Evolutionary conservation across 331 rosid species (phyloP).

Genomic region (Malus hybrid): DNA sequence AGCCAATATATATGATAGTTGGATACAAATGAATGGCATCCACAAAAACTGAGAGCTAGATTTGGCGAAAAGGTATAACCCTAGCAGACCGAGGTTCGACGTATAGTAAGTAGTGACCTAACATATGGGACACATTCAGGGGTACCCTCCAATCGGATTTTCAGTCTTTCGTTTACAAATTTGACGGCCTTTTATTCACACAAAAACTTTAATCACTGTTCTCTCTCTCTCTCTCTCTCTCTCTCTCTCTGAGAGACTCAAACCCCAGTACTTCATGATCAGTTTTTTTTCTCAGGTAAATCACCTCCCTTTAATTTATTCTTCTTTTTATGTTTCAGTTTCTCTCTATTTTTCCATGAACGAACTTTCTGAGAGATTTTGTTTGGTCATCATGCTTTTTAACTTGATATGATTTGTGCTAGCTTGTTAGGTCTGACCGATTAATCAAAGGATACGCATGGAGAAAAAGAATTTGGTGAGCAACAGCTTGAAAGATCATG

Average conservation of each 20-base stretch:
- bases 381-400: slow-evolving; percentile 4
- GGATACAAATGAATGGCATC: slow-evolving; percentile 5
- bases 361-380: not conserved
- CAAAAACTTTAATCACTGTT: not conserved
- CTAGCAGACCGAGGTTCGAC: slow-evolving; percentile 46
- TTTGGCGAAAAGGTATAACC: slow-evolving; percentile 52
- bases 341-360: slow-evolving; percentile 11
- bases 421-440: slow-evolving; percentile 6
- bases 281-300: slow-evolving; percentile 27
- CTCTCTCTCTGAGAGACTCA: not conserved
- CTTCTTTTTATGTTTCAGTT: not conserved
- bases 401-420: slow-evolving; percentile 13
- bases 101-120: slow-evolving; percentile 51
- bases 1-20: not conserved
- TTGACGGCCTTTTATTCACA: slow-evolving; percentile 10
- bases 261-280: slow-evolving; percentile 17
- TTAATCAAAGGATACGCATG: slow-evolving; percentile 11
- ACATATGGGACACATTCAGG: slow-evolving; percentile 25
- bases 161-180: slow-evolving; percentile 25
- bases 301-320: not conserved
- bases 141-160: slow-evolving; percentile 42
- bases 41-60: slow-evolving; percentile 52
- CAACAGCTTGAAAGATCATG: slow-evolving; percentile 29
- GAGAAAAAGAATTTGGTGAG: slow-evolving; percentile 29
- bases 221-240: not conserved